Evolutionary conservation across 345 rosid genomes (phyloP).

Genomic region (Sisymbrium altissimum): DNA sequence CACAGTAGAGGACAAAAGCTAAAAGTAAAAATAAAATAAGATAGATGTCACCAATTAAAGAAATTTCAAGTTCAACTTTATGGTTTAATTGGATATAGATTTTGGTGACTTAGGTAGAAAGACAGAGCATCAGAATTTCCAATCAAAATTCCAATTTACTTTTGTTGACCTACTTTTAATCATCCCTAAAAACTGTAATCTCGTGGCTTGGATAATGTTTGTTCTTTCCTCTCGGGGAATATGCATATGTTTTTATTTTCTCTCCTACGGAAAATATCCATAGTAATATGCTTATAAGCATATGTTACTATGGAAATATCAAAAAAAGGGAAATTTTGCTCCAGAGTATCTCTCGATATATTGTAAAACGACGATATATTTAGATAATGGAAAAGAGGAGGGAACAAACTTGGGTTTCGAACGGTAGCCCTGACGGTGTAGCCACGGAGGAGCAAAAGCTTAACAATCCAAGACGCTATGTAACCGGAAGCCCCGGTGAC

Average conservation of each 20-base stretch:
- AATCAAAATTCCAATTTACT: neutral
- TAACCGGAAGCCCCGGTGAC: conserved; percentile 56
- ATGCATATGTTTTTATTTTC: too few species aligned
- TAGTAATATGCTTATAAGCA: too few species aligned
- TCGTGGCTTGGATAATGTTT: neutral
- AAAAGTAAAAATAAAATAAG: neutral
- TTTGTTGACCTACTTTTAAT: neutral
- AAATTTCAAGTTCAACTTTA: neutral
- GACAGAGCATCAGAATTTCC: neutral
- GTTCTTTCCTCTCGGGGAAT: too few species aligned
- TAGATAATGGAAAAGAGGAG: neutral
- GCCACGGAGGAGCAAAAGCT: conserved; percentile 44
- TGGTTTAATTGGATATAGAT: neutral
- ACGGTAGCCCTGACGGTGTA: conserved; percentile 50
- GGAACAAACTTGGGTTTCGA: conserved; percentile 42
- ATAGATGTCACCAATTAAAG: neutral
- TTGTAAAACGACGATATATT: neutral
- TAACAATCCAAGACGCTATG: conserved; percentile 52
- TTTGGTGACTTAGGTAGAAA: neutral
- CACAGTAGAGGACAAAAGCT: neutral
- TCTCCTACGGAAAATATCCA: neutral
- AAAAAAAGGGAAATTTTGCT: neutral
- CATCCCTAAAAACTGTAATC: neutral
- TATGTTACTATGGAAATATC: neutral
- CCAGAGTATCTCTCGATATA: neutral